Evolutionary conservation across 176 grass and related monocot species (phyloP).

Genomic region (Secale cereale): DNA sequence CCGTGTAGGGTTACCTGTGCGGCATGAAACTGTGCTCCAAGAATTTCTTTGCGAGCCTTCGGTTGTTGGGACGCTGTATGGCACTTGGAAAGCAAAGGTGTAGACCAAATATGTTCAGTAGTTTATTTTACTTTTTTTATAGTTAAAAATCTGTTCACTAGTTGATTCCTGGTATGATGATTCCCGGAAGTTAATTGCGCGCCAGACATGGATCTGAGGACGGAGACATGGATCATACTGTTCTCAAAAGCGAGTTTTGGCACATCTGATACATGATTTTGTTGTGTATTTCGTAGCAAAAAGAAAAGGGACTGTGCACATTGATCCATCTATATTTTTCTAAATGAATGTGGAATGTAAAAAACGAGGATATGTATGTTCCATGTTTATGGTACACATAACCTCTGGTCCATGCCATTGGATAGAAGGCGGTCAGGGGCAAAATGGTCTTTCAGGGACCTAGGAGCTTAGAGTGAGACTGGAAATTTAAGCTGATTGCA

Average conservation of each 20-base stretch:
- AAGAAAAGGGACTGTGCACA: too few species aligned
- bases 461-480: background rate
- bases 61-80: too few species aligned
- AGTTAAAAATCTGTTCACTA: background rate
- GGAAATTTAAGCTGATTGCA: background rate
- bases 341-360: too few species aligned
- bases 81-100: too few species aligned
- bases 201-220: background rate
- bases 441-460: background rate
- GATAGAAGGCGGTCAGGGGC: background rate
- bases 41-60: background rate
- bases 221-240: background rate
- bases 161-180: background rate
- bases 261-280: background rate
- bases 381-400: background rate
- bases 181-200: background rate
- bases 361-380: too few species aligned
- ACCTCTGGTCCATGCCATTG: background rate
- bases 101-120: too few species aligned
- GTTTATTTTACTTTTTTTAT: too few species aligned
- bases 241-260: background rate
- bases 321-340: background rate
- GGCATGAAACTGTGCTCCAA: slow-evolving; percentile 13
- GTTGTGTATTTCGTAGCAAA: too few species aligned
- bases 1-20: slow-evolving; percentile 5